Percentiles rank a stretch among this genome's conserved stretches.
phyloP scores from a whole-genome alignment of 192 early-diverging fungal genomes.

The Rhizoclosmatium sp. region DNA sequence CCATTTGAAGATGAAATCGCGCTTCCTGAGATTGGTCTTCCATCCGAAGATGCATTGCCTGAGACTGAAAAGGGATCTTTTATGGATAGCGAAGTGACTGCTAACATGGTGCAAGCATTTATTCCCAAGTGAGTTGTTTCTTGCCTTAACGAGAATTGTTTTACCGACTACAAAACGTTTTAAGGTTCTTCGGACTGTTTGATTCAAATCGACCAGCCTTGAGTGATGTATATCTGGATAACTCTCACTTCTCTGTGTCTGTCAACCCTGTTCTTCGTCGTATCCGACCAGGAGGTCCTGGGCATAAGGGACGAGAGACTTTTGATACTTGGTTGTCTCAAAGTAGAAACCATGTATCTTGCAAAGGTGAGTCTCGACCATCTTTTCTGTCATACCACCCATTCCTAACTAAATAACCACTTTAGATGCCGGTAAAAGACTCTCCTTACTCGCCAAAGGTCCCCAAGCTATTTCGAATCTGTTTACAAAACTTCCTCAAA shows the following conservation, averaged over 20 bases:
- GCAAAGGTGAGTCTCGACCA: conserved; percentile 6
- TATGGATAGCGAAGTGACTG: conserved; percentile 43
- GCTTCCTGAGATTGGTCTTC: conserved; percentile 35
- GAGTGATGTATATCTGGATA: conserved; percentile 42
- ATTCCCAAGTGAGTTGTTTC: conserved; percentile 40
- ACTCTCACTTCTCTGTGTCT: conserved; percentile 46
- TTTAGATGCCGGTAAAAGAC: conserved; percentile 16
- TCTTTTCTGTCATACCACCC: not conserved
- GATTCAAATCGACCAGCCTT: conserved; percentile 46
- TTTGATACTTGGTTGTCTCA: conserved; percentile 45
- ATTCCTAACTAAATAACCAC: not conserved
- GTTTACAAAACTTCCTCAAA: conserved; percentile 26
- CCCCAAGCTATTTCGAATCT: not conserved
- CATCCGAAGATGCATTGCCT: conserved; percentile 39
- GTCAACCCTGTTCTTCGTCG: conserved; percentile 34
- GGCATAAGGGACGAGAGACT: not conserved
- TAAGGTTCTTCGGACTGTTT: conserved; percentile 45
- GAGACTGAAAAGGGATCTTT: conserved; percentile 43
- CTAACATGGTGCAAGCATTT: conserved; percentile 41
- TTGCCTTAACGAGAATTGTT: not conserved
- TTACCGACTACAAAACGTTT: not conserved
- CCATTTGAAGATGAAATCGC: conserved; percentile 47
- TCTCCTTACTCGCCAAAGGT: conserved; percentile 24
- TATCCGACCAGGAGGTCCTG: not conserved
- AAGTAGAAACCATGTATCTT: conserved; percentile 35